Conservation (phyloP, 495 filamentous ascomycete species). For the Podospora pseudocomata region DNA sequence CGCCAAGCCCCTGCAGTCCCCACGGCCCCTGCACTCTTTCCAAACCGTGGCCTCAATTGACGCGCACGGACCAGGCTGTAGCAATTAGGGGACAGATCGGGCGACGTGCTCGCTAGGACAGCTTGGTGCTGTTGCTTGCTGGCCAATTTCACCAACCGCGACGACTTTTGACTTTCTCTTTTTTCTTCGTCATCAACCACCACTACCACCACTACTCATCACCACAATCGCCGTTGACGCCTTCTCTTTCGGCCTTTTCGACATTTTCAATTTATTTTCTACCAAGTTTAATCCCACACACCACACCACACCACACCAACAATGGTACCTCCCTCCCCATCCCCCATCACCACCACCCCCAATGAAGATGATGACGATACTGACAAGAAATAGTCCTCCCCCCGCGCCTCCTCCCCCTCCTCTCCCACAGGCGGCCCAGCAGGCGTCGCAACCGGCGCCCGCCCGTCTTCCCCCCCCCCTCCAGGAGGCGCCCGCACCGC, state of each 20-base stretch:
- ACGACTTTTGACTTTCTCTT: slow-evolving; percentile 17
- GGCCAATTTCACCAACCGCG: slow-evolving; percentile 10
- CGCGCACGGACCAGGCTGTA: slow-evolving; percentile 27
- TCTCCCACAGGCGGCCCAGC: slow-evolving; percentile 57
- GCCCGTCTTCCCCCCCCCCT: slow-evolving; percentile 78
- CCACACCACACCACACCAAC: slow-evolving; percentile 19
- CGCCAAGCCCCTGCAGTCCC: background rate
- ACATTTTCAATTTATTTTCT: background rate
- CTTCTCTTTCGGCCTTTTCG: background rate
- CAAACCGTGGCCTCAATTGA: slow-evolving; percentile 40
- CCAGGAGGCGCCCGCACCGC: slow-evolving; percentile 95
- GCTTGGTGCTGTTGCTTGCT: background rate
- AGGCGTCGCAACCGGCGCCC: slow-evolving; percentile 56
- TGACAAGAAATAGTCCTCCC: slow-evolving; percentile 58
- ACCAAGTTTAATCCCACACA: slow-evolving; percentile 17
- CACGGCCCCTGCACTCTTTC: slow-evolving; percentile 16
- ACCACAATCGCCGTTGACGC: slow-evolving; percentile 18
- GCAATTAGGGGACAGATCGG: slow-evolving; percentile 24
- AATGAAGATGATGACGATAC: background rate
- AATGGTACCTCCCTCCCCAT: slow-evolving; percentile 22
- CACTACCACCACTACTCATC: slow-evolving; percentile 15
- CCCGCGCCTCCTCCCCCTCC: slow-evolving; percentile 66
- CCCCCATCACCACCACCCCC: background rate
- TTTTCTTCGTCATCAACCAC: slow-evolving; percentile 19
- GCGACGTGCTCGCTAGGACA: background rate